phyloP scores from a whole-genome alignment of 768 basidiomycete genomes.

The Cystobasidium tubakii region DNA sequence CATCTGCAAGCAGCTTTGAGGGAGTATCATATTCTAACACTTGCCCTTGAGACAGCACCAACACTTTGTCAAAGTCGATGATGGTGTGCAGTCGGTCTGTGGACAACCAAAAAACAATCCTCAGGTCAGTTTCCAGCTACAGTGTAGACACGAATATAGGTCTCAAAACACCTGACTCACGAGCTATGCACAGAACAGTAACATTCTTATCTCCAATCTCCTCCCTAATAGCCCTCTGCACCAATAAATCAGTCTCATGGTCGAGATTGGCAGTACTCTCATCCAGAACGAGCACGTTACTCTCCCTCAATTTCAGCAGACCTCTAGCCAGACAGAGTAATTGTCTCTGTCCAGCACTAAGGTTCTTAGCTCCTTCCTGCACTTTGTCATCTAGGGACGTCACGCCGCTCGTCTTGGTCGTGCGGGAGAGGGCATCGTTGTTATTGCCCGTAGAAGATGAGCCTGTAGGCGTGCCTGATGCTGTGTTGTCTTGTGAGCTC shows the following conservation, averaged over 20 bases:
- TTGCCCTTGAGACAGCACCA: conserved; percentile 59
- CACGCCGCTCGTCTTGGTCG: conserved; percentile 34
- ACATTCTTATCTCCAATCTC: conserved; percentile 58
- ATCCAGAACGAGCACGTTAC: conserved; percentile 47
- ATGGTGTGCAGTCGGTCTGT: conserved; percentile 46
- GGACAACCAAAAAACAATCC: too few species aligned
- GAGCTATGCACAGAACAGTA: conserved; percentile 78
- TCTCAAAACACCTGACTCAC: conserved; percentile 52
- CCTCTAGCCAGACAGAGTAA: conserved; percentile 46
- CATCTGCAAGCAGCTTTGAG: conserved; percentile 54
- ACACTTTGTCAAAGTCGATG: conserved; percentile 51
- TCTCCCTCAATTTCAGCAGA: conserved; percentile 42
- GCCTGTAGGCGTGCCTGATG: conserved; percentile 12
- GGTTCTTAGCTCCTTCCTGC: conserved; percentile 46
- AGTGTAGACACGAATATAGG: neutral
- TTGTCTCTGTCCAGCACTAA: conserved; percentile 47
- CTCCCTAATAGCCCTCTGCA: conserved; percentile 68
- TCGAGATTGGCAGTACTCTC: conserved; percentile 41
- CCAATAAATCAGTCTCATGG: conserved; percentile 49
- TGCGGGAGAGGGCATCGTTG: neutral
- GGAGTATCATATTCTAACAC: conserved; percentile 74
- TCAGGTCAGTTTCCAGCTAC: neutral
- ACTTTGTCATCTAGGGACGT: conserved; percentile 41
- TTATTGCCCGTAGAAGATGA: neutral
- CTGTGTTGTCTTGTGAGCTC: conserved; percentile 10